Base-by-base conservation (phyloP, 495 filamentous ascomycete genomes). In the Penicillium parvum region DNA sequence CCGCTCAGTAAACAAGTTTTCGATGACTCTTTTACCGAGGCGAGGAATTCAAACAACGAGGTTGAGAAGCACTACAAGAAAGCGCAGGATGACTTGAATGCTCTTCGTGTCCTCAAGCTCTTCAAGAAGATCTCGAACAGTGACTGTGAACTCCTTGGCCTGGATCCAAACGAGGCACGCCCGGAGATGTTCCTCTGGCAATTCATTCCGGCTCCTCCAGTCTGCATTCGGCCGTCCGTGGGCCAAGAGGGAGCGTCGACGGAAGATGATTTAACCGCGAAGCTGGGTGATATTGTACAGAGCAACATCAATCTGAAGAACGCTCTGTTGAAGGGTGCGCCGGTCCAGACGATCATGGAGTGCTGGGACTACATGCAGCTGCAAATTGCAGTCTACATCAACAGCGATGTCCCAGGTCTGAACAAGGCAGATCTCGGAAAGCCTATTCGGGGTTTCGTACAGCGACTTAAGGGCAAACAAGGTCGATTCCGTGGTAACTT, bases 111-210 rank as follows among this genome's bases (percentile, higher is more conserved):
- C 11, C 64, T 96, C 32, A 88, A 95, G 52, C 69, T 97, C 8
- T 96, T 98, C 72, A 87, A 86, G 64, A 81, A 80, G 53, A 88
- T 98, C 32, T 80, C 78, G n/a, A 76, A 82, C 27, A 72, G 73
- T 10, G 94, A 98, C 62, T 96, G 90, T 58, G 94, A 97, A 57
- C 73, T 98, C 8, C 66, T 98, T 15, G 89, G 89, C 2, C 76
- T 98, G 61, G 79, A 95, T 49, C 88, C 92, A 22, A 73, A 79
- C 20, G 86, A 94, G 52, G 90, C 89, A 2, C 76, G 90, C 33
- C 92, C 92, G 1, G 92, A 98, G 54, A 95, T 95, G 86, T 95
- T 96, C 63, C 75, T 98, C 14, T 98, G 92, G 92, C 88, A 95
- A 62, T 96, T 89, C 60, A 75, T 98, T 17, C 92, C 92, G 1